Evolutionary conservation across 306 rosid genomes (phyloP).

Genomic region (Spatholobus suberectus): DNA sequence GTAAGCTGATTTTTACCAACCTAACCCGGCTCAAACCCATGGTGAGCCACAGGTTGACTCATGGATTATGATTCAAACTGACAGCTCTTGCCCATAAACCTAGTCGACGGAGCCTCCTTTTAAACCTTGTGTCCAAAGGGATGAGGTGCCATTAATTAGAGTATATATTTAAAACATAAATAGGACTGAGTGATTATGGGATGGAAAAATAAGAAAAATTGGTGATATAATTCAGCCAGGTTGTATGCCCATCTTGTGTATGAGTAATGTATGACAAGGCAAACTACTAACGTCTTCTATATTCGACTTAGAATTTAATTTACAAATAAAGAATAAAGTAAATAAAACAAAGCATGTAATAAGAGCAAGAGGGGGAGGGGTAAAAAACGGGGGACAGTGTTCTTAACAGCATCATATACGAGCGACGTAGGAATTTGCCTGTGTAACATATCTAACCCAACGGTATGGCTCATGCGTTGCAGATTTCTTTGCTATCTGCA

Average conservation of each 20-base stretch:
- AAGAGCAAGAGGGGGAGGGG: background rate
- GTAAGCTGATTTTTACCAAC: no score
- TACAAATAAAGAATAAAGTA: conserved; percentile 52
- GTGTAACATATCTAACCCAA: conserved; percentile 91
- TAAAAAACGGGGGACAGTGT: background rate
- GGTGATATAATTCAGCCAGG: background rate
- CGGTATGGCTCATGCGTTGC: conserved; percentile 74
- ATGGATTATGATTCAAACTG: no score
- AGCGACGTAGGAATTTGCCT: conserved; percentile 82
- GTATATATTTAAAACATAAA: background rate
- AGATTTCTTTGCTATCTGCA: conserved; percentile 85
- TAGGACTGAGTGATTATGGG: background rate
- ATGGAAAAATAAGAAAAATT: background rate
- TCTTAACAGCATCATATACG: conserved; percentile 59
- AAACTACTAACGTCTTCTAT: conserved; percentile 27
- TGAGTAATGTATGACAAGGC: conserved; percentile 22
- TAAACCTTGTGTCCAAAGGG: background rate
- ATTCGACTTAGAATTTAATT: conserved; percentile 39
- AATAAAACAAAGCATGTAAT: conserved; percentile 34
- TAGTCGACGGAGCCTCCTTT: no score
- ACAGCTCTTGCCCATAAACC: no score
- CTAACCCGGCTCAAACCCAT: no score
- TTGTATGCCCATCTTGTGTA: background rate
- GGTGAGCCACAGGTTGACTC: no score
- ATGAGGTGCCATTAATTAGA: background rate